A percentile compares a stretch with the other conserved stretches of the same genome.
Conservation (phyloP, 1,284 basidiomycete genomes). For the Crucibulum parvulum region DNA sequence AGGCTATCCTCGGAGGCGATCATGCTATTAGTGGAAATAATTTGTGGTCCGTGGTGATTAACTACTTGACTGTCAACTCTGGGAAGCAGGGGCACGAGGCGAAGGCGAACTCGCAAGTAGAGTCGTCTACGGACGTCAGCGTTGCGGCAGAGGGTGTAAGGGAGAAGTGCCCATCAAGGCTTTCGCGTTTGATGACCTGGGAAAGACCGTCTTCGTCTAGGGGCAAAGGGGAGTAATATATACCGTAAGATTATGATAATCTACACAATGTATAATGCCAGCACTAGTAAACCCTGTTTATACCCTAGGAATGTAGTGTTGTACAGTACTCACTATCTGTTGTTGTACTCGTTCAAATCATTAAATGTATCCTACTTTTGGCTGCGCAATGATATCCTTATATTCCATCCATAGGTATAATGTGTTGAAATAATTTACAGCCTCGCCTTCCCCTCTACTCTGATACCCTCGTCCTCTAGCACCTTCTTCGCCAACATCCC, state of each 20-base stretch:
- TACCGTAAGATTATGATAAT: too few relatives aligned
- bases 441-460: constrained; percentile 39
- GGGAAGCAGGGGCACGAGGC: constrained; percentile 27
- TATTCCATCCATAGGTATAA: neutral
- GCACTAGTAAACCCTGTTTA: neutral
- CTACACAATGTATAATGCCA: too few relatives aligned
- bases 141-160: neutral
- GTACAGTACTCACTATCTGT: neutral
- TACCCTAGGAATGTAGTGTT: neutral
- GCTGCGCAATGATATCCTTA: neutral
- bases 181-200: too few relatives aligned
- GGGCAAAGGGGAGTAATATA: neutral
- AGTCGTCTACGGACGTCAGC: neutral
- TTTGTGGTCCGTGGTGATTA: constrained; percentile 71
- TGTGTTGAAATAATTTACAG: constrained; percentile 32
- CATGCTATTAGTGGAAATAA: constrained; percentile 67
- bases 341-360: neutral
- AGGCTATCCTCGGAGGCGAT: constrained; percentile 61
- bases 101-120: constrained; percentile 1
- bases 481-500: constrained; percentile 68
- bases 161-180: neutral
- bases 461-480: constrained; percentile 59
- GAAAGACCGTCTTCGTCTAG: too few relatives aligned
- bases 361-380: neutral
- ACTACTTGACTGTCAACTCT: constrained; percentile 57